Percentiles rank a stretch among this genome's conserved stretches.
These are phyloP conservation scores for Fusarium dimerum DNA, from an alignment of 2,329 filamentous ascomycete genomes.

Conservation along the genomic window DNA sequence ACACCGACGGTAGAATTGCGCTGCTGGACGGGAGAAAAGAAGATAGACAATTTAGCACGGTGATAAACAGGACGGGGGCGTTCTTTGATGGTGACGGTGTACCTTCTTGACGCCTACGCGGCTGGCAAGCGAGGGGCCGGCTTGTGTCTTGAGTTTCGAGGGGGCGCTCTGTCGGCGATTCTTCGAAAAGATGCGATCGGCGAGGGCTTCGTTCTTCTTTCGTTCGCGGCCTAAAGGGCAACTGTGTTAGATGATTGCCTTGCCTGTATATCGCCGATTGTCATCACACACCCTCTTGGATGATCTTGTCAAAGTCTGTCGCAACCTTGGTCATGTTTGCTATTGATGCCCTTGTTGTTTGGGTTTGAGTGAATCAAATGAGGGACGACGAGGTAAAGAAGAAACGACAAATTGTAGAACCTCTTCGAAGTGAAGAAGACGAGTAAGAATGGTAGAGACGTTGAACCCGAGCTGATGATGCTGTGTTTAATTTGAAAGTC, in stretches of 20 bases:
- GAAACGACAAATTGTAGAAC: background rate
- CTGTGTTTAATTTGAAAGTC: background rate
- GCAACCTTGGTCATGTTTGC: slow-evolving; percentile 45
- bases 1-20: slow-evolving; percentile 24
- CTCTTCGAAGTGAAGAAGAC: no score
- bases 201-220: slow-evolving; percentile 71
- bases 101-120: slow-evolving; percentile 75
- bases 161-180: slow-evolving; percentile 61
- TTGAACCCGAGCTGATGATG: background rate
- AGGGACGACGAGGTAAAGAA: background rate
- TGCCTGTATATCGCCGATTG: background rate
- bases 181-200: slow-evolving; percentile 68
- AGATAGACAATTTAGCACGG: background rate
- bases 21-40: slow-evolving; percentile 12
- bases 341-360: background rate
- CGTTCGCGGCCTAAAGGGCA: slow-evolving; percentile 58
- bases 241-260: background rate
- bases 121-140: slow-evolving; percentile 64
- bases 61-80: background rate
- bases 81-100: slow-evolving; percentile 20
- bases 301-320: slow-evolving; percentile 56
- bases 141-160: slow-evolving; percentile 45
- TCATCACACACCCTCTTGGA: slow-evolving; percentile 47
- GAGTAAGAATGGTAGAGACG: no score
- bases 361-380: no score